Conservation (phyloP, 371 early-diverging fungal species). For the Mucor velutinosus region DNA sequence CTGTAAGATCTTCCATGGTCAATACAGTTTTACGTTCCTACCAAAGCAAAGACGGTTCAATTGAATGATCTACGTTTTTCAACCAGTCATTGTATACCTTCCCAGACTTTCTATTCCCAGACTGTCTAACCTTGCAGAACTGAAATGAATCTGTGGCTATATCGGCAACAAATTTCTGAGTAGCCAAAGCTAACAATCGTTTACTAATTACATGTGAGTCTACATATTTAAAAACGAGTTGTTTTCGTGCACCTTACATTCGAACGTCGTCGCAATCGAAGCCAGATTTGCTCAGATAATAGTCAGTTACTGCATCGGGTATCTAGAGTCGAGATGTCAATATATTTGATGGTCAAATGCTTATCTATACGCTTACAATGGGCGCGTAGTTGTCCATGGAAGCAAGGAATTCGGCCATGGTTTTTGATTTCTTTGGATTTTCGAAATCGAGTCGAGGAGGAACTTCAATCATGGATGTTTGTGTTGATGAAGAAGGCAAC, state of each 20-base stretch:
- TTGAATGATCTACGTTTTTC: background rate
- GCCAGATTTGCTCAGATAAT: slow-evolving; percentile 92
- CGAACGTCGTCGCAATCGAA: slow-evolving; percentile 91
- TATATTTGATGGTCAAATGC: background rate
- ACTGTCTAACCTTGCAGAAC: slow-evolving; percentile 87
- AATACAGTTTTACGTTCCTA: slow-evolving; percentile 84
- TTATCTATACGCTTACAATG: slow-evolving; percentile 53
- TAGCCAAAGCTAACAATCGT: slow-evolving; percentile 86
- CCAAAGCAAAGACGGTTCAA: background rate
- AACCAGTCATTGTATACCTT: slow-evolving; percentile 22
- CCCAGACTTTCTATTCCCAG: slow-evolving; percentile 46
- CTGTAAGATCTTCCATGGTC: slow-evolving; percentile 92
- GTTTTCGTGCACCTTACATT: slow-evolving; percentile 50
- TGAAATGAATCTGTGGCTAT: slow-evolving; percentile 95
- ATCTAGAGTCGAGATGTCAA: slow-evolving; percentile 58
- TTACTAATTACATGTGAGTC: slow-evolving; percentile 54
- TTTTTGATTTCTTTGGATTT: slow-evolving; percentile 52
- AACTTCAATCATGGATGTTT: slow-evolving; percentile 6
- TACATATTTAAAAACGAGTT: background rate
- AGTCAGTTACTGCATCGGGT: slow-evolving; percentile 97
- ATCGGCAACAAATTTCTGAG: slow-evolving; percentile 96
- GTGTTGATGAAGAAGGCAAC: slow-evolving; percentile 1
- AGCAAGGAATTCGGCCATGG: slow-evolving; percentile 81
- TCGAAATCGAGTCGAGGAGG: slow-evolving; percentile 12
- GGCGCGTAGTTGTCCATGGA: slow-evolving; percentile 91